phyloP scores from a whole-genome alignment of 83 land plant genomes.

The Picea abies region DNA sequence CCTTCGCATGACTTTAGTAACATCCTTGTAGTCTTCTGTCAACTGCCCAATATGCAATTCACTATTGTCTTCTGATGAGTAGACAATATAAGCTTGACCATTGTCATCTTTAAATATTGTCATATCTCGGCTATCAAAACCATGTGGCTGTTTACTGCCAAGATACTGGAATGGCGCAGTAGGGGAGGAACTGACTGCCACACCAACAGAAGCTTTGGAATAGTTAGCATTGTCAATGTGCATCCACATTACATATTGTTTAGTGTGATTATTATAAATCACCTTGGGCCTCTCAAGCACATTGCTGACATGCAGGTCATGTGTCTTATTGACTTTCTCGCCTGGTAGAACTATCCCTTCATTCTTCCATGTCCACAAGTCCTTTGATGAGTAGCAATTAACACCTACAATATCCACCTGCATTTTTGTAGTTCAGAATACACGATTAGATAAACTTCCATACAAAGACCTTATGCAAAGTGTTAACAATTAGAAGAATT shows the following conservation, averaged over 20 bases:
- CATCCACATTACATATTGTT: conserved; percentile 98
- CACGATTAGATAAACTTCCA: no score
- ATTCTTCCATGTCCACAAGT: conserved; percentile 92
- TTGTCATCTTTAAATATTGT: conserved; percentile 95
- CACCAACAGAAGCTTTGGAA: conserved; percentile 93
- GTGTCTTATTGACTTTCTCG: conserved; percentile 67
- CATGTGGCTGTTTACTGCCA: conserved; percentile 87
- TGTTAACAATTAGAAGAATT: conserved; percentile 12
- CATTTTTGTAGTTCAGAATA: neutral
- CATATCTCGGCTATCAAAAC: conserved; percentile 96
- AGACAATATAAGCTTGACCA: conserved; percentile 82
- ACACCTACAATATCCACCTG: conserved; percentile 98
- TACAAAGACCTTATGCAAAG: no score
- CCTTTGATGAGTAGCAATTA: conserved; percentile 90
- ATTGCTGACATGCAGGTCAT: conserved; percentile 76
- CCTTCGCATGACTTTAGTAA: conserved; percentile 51
- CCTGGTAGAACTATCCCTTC: conserved; percentile 83
- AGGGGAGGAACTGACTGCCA: conserved; percentile 84
- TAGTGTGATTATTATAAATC: conserved; percentile 73
- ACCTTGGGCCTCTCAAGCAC: conserved; percentile 98
- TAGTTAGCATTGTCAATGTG: conserved; percentile 95
- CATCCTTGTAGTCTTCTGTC: conserved; percentile 79
- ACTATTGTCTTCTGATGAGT: conserved; percentile 90
- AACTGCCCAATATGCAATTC: conserved; percentile 88
- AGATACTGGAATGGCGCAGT: conserved; percentile 91